These are phyloP conservation scores for Entrophospora sp. DNA, from an alignment of 192 early-diverging fungal species.

Conservation along the genomic window DNA sequence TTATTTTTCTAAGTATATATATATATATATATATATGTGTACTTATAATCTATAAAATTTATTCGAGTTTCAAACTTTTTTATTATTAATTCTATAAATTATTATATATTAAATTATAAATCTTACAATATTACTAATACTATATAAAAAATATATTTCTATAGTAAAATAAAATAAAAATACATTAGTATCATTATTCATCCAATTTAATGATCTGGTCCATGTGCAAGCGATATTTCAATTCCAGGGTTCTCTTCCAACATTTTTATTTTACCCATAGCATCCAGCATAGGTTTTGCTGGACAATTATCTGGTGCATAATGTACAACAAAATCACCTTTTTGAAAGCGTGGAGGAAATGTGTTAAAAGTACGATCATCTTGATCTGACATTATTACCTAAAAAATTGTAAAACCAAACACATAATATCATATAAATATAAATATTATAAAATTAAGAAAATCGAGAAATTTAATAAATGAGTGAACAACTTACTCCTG, in stretches of 20 bases:
- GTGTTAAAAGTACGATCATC: slow-evolving; percentile 53
- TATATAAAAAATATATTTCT: too few species aligned
- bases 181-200: too few species aligned
- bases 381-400: slow-evolving; percentile 33
- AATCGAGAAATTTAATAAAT: neutral
- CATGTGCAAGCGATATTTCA: slow-evolving; percentile 2
- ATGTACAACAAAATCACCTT: slow-evolving; percentile 49
- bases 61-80: too few species aligned
- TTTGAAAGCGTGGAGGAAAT: slow-evolving; percentile 35
- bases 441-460: neutral
- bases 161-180: neutral
- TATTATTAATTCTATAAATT: too few species aligned
- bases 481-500: slow-evolving; percentile 22
- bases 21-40: too few species aligned
- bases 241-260: slow-evolving; percentile 24
- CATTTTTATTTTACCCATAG: slow-evolving; percentile 27
- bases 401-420: neutral
- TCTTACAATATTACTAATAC: too few species aligned
- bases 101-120: too few species aligned
- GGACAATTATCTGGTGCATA: slow-evolving; percentile 51
- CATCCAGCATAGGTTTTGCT: slow-evolving; percentile 33
- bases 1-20: too few species aligned
- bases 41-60: too few species aligned
- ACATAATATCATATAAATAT: slow-evolving; percentile 7
- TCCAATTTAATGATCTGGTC: neutral